phyloP scores from a whole-genome alignment of 2,329 filamentous ascomycete genomes.

The Aspergillus aculeatus region DNA sequence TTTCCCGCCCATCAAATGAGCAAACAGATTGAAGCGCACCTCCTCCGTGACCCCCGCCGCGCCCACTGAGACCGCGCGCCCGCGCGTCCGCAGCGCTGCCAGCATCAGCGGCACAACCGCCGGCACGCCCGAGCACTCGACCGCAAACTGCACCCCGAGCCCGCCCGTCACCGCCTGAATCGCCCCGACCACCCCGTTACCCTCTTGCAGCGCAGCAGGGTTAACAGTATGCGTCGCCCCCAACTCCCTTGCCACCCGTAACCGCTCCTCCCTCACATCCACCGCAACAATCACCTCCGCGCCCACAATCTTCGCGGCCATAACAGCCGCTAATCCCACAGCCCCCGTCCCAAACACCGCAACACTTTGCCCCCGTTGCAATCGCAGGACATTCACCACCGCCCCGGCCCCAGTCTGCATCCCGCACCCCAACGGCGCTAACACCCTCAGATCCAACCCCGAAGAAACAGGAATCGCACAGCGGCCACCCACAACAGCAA shows the following conservation, averaged over 20 bases:
- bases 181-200: background rate
- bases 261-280: constrained; percentile 20
- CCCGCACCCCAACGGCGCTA: constrained; percentile 34
- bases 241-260: constrained; percentile 24
- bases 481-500: constrained; percentile 29
- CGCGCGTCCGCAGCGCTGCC: constrained; percentile 19
- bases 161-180: constrained; percentile 8
- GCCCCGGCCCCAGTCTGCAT: constrained; percentile 32
- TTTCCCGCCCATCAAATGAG: constrained; percentile 19
- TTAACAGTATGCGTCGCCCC: constrained; percentile 29
- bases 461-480: constrained; percentile 19
- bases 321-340: constrained; percentile 35
- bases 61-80: constrained; percentile 21
- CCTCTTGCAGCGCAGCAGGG: constrained; percentile 6
- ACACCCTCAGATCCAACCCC: constrained; percentile 18
- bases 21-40: constrained; percentile 17
- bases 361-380: constrained; percentile 18
- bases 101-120: constrained; percentile 21
- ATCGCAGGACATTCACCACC: constrained; percentile 26
- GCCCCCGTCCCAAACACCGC: constrained; percentile 33
- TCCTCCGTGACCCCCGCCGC: constrained; percentile 15
- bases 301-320: constrained; percentile 29
- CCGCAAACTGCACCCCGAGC: constrained; percentile 15
- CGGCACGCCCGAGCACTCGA: constrained; percentile 23
- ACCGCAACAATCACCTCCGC: constrained; percentile 27